Base-by-base conservation (phyloP, 164 flowering plant species). In the Dillenia turbinata region DNA sequence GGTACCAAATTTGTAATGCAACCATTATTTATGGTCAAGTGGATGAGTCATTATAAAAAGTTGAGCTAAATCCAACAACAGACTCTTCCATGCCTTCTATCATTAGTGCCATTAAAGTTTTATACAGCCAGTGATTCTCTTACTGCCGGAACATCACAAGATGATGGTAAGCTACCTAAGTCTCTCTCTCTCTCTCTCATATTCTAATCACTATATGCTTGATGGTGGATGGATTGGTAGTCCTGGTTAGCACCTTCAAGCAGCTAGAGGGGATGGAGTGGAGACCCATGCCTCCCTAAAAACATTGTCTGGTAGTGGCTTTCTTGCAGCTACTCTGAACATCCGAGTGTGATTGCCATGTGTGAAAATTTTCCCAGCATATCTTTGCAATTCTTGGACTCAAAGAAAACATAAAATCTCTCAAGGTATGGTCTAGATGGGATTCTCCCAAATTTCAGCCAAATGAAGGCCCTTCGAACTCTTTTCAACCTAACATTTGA, bases 261-360 rank as follows among this genome's bases (percentile, higher is more conserved):
- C 60, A 47, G 44, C 60, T 63, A 15, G 12, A 5, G 5, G 5
- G 52, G 54, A 16, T 66, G 59, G 64, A 59, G 59, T 19, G 69
- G 64, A 5, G 69, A 66, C n/a, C 64, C 69, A 14, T 59, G 69
- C 43, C 64, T 52, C 12, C 64, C 69, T 1, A 26, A 1, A 9
- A 26, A 60, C 43, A 59, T 52, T 8, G 45, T 52, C 5, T 60
- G 69, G 69, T 52, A 59, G 33, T 66, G 63, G 69, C 48, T 66
- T 26, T 22, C 47, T 24, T 66, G 63, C 52, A 60, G 9, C 10
- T 16, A 33, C 46, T 33, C 45, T 13, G 47, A 60, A 44, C 63
- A 64, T 7, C 69, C 59, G 0, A 51, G 63, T 22, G 64, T 66
- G 24, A 66, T 50, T 9, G 44, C 43, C 26, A 10, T 61, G 64